phyloP scores from a whole-genome alignment of 441 rosid species.

The Populus trichocarpa region DNA sequence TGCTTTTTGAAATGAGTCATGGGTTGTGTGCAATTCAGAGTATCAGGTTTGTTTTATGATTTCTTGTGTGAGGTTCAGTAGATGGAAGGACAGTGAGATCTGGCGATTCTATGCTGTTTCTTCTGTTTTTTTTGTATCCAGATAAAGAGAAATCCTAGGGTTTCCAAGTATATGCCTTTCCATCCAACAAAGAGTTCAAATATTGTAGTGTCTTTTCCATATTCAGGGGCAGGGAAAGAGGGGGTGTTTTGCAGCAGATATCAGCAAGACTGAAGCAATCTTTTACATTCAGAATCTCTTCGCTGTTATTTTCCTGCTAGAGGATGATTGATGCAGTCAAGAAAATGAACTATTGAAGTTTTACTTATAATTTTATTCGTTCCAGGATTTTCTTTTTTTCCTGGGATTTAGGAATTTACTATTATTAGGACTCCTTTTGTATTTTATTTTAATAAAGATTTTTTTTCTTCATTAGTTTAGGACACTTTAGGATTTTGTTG shows the following conservation, averaged over 20 bases:
- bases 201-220: background rate
- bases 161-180: background rate
- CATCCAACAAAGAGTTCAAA: background rate
- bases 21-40: background rate
- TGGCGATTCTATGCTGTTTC: background rate
- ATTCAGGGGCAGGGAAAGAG: background rate
- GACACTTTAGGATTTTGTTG: background rate
- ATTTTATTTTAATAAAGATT: no score
- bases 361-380: no score
- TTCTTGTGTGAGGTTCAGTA: background rate
- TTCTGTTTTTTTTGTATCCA: background rate
- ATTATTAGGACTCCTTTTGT: background rate
- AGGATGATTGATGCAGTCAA: background rate
- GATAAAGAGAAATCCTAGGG: background rate
- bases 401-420: background rate
- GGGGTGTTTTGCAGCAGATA: no score
- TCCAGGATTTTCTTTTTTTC: background rate
- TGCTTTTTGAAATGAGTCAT: background rate
- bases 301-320: no score
- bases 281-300: background rate
- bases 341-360: background rate
- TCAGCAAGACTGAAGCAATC: background rate
- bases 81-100: background rate
- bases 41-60: background rate
- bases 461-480: background rate